Evolutionary conservation across 108 stramenopile genomes (phyloP).

Genomic region (Asterionellopsis glacialis): DNA sequence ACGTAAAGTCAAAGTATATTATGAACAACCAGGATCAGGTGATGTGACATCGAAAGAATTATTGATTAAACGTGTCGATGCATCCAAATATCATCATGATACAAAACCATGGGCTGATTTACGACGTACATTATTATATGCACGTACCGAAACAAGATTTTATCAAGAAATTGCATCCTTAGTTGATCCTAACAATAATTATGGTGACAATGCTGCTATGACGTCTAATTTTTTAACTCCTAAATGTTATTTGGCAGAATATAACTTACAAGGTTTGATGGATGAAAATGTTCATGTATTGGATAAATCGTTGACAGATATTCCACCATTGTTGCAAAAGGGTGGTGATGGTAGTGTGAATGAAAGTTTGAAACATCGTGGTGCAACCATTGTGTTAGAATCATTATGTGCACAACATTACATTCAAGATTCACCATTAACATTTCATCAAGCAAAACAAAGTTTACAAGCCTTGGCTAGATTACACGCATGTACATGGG

Average conservation of each 20-base stretch:
- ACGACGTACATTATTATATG: conserved; percentile 63
- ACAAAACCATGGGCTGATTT: conserved; percentile 71
- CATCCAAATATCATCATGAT: conserved; percentile 17
- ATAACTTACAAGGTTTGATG: conserved; percentile 53
- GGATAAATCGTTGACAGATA: conserved; percentile 2
- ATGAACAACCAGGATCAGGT: neutral
- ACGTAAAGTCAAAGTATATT: neutral
- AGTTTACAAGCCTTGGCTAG: conserved; percentile 53
- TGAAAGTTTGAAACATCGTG: neutral
- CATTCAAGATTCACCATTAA: conserved; percentile 66
- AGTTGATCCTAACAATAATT: neutral
- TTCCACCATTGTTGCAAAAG: neutral
- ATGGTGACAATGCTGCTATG: conserved; percentile 8
- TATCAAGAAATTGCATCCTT: conserved; percentile 55
- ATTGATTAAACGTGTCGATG: conserved; percentile 45
- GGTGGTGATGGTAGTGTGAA: neutral
- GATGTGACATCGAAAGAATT: neutral
- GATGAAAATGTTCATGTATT: conserved; percentile 39
- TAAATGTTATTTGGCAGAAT: conserved; percentile 31
- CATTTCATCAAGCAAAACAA: conserved; percentile 35
- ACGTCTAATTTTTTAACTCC: conserved; percentile 18
- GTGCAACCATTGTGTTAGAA: conserved; percentile 38
- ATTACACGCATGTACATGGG: conserved; percentile 68
- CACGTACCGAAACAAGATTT: conserved; percentile 74
- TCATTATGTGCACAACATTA: conserved; percentile 29